Evolutionary conservation across 148 eudicot genomes (phyloP).

Genomic region (Fagopyrum tataricum): DNA sequence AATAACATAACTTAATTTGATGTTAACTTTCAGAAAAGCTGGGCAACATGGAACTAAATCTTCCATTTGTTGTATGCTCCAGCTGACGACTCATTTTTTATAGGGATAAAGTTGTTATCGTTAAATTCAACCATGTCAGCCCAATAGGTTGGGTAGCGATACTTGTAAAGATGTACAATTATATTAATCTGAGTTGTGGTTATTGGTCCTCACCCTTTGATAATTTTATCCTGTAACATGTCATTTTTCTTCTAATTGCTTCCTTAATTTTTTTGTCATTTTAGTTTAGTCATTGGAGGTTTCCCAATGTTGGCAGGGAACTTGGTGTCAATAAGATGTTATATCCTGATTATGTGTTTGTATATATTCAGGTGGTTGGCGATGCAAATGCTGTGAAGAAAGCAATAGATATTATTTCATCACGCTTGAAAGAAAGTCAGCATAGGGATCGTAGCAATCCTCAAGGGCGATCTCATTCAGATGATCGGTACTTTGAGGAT

Average conservation of each 20-base stretch:
- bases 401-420: slow-evolving; percentile 69
- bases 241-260: background rate
- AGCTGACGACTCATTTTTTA: background rate
- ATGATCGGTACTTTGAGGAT: slow-evolving; percentile 73
- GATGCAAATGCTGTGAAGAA: slow-evolving; percentile 70
- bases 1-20: too few relatives aligned
- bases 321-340: background rate
- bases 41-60: too few relatives aligned
- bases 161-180: background rate
- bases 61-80: too few relatives aligned
- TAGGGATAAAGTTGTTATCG: background rate
- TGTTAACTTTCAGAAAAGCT: too few relatives aligned
- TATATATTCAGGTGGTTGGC: slow-evolving; percentile 61
- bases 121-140: background rate
- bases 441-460: slow-evolving; percentile 85
- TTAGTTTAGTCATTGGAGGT: background rate
- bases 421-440: slow-evolving; percentile 95
- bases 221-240: background rate
- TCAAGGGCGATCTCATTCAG: slow-evolving; percentile 58
- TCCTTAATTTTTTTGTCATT: background rate
- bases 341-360: background rate
- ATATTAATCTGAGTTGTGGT: background rate
- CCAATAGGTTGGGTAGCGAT: background rate
- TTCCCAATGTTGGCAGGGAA: background rate
- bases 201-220: background rate